These are phyloP conservation scores for Sclerotiophoma versabilis DNA, from an alignment of 2,329 filamentous ascomycete genomes.

Conservation along the genomic window DNA sequence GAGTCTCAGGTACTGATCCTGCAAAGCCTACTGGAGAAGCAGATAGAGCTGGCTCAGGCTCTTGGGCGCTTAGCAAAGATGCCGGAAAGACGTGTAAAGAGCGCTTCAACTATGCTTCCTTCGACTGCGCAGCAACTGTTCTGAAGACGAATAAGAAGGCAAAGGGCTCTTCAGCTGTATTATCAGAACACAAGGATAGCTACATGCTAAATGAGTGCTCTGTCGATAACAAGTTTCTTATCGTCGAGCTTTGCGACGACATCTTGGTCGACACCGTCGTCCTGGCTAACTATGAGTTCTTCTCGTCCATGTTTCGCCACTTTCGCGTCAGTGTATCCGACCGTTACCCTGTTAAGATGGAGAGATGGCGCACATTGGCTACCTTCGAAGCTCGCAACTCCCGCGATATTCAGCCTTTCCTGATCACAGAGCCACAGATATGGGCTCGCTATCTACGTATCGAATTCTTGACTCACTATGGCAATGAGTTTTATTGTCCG, in stretches of 20 bases:
- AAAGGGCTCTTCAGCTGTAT: constrained; percentile 85
- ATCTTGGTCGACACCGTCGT: constrained; percentile 92
- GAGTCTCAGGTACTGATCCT: constrained; percentile 21
- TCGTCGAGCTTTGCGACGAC: constrained; percentile 89
- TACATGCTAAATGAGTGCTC: constrained; percentile 97
- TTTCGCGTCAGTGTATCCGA: constrained; percentile 94
- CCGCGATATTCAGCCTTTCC: constrained; percentile 90
- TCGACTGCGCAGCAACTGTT: constrained; percentile 93
- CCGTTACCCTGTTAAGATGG: constrained; percentile 88
- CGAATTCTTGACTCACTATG: constrained; percentile 92
- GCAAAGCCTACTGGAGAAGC: constrained; percentile 28
- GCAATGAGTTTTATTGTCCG: constrained; percentile 96
- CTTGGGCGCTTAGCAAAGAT: constrained; percentile 75
- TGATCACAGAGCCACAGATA: constrained; percentile 92
- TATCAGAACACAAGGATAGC: constrained; percentile 97
- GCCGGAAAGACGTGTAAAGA: constrained; percentile 98
- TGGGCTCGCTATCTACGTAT: constrained; percentile 93
- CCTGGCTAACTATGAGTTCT: constrained; percentile 98
- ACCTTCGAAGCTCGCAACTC: constrained; percentile 92
- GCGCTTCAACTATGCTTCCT: constrained; percentile 95
- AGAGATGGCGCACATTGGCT: constrained; percentile 89
- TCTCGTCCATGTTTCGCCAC: constrained; percentile 92
- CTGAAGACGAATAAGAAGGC: constrained; percentile 87
- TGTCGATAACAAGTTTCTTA: constrained; percentile 87
- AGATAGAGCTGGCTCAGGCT: constrained; percentile 41